Base-by-base conservation (phyloP, 2,329 filamentous ascomycete genomes). In the Aspergillus aculeatinus region DNA sequence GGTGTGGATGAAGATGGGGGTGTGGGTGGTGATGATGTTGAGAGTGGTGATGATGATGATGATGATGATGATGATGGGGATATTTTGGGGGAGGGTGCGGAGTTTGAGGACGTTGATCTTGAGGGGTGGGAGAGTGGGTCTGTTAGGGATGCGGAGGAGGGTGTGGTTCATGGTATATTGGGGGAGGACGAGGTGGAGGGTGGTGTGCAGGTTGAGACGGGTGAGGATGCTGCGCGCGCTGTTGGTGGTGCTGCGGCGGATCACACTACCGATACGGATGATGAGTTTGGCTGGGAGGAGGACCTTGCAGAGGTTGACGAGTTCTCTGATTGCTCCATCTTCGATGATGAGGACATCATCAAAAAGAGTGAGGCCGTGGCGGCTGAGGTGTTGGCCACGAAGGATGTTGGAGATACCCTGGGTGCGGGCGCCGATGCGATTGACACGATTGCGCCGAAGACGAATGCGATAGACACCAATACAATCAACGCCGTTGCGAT, bases 241-340 rank as follows among this genome's bases (percentile, higher is more conserved):
- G 33, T 27, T 27, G 48, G 33, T 16, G 27, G 12, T 33, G 56
- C 33, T 35, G 33, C 33, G 3, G 33, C 10, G 33, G 33, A 35
- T 14, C 3, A 50, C 58, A 23, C 49, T 62, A 48, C 33, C 11
- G 14, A 14, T 42, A 51, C 21, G 19, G 31, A 55, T 33, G 12
- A 4, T 9, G 35, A 53, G 29, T 23, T 19, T 5, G 21, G 60
- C 11, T 33, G 31, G 11, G 57, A 23, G 3, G 33, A 44, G 5
- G 39, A 51, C 10, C 31, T 57, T 48, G 50, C 60, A 5, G 67
- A 74, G 12, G 67, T 70, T 3, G 70, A 73, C 48, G 70, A 72
- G 49, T 74, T 74, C 58, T 73, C 71, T 3, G 72, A 74, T 35
- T 74, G 72, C 51, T 74, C 72, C 3, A 68, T 64, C 47, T 74